Evolutionary conservation across 192 early-diverging fungal species (phyloP).

Genomic region (Chytriomyces sp.): DNA sequence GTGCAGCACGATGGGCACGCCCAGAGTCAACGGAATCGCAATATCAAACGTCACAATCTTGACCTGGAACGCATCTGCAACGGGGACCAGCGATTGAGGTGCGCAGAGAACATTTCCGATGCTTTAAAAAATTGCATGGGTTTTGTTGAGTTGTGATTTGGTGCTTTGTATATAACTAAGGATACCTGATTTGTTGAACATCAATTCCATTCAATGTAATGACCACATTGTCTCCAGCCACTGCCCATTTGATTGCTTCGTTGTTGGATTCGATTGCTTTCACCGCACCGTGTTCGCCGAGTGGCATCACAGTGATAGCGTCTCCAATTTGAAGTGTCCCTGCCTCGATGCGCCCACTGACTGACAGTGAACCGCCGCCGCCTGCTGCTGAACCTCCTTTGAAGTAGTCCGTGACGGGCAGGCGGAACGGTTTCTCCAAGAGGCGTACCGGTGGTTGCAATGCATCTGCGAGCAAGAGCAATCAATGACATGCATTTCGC

Average conservation of each 20-base stretch:
- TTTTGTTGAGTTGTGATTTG: conserved; percentile 8
- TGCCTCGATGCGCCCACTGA: conserved; percentile 84
- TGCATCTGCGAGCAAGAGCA: conserved; percentile 57
- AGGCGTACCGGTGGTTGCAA: conserved; percentile 76
- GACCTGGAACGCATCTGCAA: conserved; percentile 77
- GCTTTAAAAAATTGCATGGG: conserved; percentile 40
- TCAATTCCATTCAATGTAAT: conserved; percentile 77
- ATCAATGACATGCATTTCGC: conserved; percentile 5
- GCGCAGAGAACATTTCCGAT: conserved; percentile 84
- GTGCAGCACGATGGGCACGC: conserved; percentile 86
- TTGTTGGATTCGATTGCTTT: conserved; percentile 80
- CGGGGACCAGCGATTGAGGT: conserved; percentile 70
- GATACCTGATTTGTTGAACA: conserved; percentile 72
- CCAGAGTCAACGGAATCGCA: conserved; percentile 88
- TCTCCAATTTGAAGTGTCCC: conserved; percentile 92
- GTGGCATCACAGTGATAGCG: conserved; percentile 78
- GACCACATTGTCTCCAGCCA: conserved; percentile 88
- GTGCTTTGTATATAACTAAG: conserved; percentile 11
- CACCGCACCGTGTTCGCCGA: conserved; percentile 74
- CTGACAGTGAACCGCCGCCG: conserved; percentile 69
- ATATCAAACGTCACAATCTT: conserved; percentile 96
- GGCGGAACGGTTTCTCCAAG: conserved; percentile 81
- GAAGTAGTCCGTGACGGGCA: conserved; percentile 89
- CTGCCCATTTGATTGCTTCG: conserved; percentile 82
- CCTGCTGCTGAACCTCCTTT: conserved; percentile 76